Base-by-base conservation (phyloP, 2,329 filamentous ascomycete genomes). In the Stenocarpella maydis region DNA sequence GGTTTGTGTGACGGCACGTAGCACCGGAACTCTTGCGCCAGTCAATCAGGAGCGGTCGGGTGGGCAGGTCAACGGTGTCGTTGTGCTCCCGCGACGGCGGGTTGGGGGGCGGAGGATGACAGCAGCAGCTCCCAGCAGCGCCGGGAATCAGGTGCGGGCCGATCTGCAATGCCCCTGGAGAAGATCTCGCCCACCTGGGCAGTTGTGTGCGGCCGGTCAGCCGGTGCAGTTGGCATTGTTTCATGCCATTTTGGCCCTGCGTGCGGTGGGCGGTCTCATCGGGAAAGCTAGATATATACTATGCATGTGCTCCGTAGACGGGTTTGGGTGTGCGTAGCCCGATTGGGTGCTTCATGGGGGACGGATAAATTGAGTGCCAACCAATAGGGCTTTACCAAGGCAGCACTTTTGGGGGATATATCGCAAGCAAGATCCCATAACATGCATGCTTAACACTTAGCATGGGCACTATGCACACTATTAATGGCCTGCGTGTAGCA, bases 211-310 rank as follows among this genome's bases (percentile, higher is more conserved):
- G 6, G 9, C 4, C 31, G 31, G 4, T 34, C 49, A n/a, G 41
- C n/a, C 28, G 58, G 43, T 24, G 58, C 43, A 6, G 28, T 49
- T 49, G 58, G 43, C n/a, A 49, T 49, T 24, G 58, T 49, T 63
- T 63, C 58, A 49, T n/a, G 34, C 28, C 28, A 49, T 37, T 34
- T 49, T 63, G n/a, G 58, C 43, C n/a, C 43, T 43, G 24, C 43
- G 43, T 63, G 58, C 28, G 41, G 43, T 19, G 37, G n/a, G 58
- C 58, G 8, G 28, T 49, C 28, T 63, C 41, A 63, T 49, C 49
- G 58, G 50, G 41, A 47, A 63, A 63, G 12, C n/a, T 63, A 49
- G 58, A 49, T 63, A 63, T 37, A 63, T n/a, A 63, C 21, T 28
- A 37, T 24, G 2, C 9, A 19, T 7, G 9, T 3, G 41, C 15